Base-by-base conservation (phyloP, 768 basidiomycete species). In the Lentinula sp. region DNA sequence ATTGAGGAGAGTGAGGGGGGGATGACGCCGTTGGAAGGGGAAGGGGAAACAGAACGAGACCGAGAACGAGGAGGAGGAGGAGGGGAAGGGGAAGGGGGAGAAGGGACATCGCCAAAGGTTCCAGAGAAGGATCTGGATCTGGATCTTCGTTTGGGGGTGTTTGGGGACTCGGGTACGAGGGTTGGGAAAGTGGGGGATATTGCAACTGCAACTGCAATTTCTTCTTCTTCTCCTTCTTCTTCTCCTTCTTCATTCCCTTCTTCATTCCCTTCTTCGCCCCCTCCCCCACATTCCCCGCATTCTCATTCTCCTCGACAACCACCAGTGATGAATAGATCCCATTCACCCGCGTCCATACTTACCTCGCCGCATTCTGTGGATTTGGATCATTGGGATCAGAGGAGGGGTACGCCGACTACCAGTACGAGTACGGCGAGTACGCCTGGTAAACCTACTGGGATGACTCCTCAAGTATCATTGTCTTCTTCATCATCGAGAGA, bases 1-100 rank as follows among this genome's bases (percentile, higher is more conserved):
- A 51, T 59, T 4, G 66, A 68, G 21, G 64, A 63, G 23, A 66
- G 64, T 7, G 40, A 46, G 4, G 9, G 23, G 15, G 56, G 16
- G 58, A 6, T 1, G 21, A 59, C n/a, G 28, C 28, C 28, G 28
- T 3, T 28, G 21, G 39, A 18, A 31, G 55, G 23, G 11, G 37
- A 57, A n/a, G n/a, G n/a, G n/a, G n/a, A n/a, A n/a, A n/a, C n/a
- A n/a, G n/a, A n/a, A n/a, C n/a, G n/a, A n/a, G n/a, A n/a, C n/a
- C n/a, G n/a, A n/a, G n/a, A n/a, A 57, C 1, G 49, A 35, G 23
- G 42, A 43, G 21, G 32, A 16, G 15, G 2, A 37, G 3, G 18
- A 7, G 53, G 28, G 23, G 23, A 28, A 39, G 3, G 55, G 13
- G 39, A 18, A 31, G 37, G 23, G 11, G 37, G 18, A 0, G 53